These are phyloP conservation scores for Coemansia sp. DNA, from an alignment of 192 early-diverging fungal species.

Conservation along the genomic window DNA sequence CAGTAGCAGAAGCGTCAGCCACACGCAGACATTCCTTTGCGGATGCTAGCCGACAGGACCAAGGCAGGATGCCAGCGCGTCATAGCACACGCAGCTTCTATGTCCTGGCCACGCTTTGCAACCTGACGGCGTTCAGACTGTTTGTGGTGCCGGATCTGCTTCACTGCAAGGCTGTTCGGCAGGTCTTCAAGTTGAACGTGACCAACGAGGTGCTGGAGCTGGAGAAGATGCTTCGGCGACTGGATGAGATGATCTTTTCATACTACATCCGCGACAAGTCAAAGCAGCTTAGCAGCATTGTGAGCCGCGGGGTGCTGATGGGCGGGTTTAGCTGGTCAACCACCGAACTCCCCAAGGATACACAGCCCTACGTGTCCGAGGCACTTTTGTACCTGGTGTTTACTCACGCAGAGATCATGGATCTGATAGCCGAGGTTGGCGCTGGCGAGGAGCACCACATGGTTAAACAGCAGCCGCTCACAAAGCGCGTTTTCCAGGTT, in stretches of 20 bases:
- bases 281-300: conserved; percentile 64
- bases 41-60: conserved; percentile 17
- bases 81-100: conserved; percentile 41
- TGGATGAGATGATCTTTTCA: conserved; percentile 81
- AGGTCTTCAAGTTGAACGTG: conserved; percentile 61
- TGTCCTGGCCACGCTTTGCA: conserved; percentile 79
- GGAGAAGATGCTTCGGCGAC: conserved; percentile 67
- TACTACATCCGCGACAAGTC: conserved; percentile 83
- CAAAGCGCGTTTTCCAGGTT: conserved; percentile 72
- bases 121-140: conserved; percentile 71
- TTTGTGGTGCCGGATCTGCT: conserved; percentile 76
- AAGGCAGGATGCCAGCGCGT: conserved; percentile 2
- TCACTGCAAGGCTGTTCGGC: conserved; percentile 61
- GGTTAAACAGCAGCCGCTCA: conserved; percentile 63
- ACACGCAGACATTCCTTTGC: conserved; percentile 31
- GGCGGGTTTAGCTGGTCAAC: conserved; percentile 87
- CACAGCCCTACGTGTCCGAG: conserved; percentile 85
- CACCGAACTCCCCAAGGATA: conserved; percentile 71
- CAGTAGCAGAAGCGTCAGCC: neutral
- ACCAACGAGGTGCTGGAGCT: conserved; percentile 63
- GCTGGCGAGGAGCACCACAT: conserved; percentile 52
- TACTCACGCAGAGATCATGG: conserved; percentile 86
- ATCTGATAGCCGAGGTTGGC: conserved; percentile 62
- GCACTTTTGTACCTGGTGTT: conserved; percentile 83
- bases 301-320: conserved; percentile 77